These are phyloP conservation scores for Colletotrichum gloeosporioides DNA, from an alignment of 2,329 filamentous ascomycete genomes.

Conservation along the genomic window DNA sequence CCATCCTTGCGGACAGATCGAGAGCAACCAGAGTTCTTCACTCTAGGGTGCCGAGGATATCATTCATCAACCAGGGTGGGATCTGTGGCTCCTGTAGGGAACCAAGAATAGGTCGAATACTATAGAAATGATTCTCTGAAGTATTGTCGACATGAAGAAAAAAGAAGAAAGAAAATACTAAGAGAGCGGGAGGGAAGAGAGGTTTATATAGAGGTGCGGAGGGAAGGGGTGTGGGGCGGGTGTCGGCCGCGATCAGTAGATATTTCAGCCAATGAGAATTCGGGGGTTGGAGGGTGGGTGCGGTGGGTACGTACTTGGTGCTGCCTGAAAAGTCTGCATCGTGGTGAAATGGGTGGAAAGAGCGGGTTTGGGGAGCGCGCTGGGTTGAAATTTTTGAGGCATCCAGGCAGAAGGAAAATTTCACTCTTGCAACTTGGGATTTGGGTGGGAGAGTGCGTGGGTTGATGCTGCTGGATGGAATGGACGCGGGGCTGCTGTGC, in stretches of 20 bases:
- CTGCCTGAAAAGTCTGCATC: neutral
- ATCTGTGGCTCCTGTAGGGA: conserved; percentile 92
- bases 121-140: conserved; percentile 94
- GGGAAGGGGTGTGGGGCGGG: neutral
- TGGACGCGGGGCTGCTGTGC: neutral
- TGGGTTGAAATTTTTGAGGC: neutral
- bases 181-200: neutral
- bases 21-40: conserved; percentile 71
- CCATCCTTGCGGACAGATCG: conserved; percentile 67
- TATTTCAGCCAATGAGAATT: conserved; percentile 1
- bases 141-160: conserved; percentile 23
- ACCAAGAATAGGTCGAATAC: conserved; percentile 92
- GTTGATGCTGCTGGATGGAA: neutral
- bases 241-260: conserved; percentile 1
- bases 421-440: neutral
- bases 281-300: neutral
- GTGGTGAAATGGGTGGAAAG: neutral
- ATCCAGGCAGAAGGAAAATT: neutral
- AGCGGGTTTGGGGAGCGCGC: neutral
- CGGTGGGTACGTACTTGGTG: neutral
- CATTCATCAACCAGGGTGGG: conserved; percentile 93
- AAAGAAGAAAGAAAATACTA: conserved; percentile 12
- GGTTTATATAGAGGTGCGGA: neutral
- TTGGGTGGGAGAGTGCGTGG: neutral
- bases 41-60: conserved; percentile 90